Evolutionary conservation across 306 rosid genomes (phyloP), one percentile per base, ranked within the genome.

Genomic region (Astragalus glycyphyllos): DNA sequence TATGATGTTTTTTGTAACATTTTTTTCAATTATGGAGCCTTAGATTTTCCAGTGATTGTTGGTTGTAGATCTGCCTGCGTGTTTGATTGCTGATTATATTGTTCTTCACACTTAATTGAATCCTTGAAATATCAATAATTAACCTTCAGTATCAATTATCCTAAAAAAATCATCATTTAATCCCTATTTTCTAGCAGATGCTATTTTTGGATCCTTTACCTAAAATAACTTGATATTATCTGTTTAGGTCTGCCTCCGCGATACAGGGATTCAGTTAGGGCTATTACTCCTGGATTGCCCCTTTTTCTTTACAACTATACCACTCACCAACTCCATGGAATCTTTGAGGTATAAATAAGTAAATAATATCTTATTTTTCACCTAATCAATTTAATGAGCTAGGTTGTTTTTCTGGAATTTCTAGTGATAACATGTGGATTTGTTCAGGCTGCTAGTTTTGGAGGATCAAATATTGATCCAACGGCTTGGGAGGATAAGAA

Each of bases 401-500:
- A 7, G 45, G 4, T 8, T 40, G 9, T 40, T 40, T 8, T 40
- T 5, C 40, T 35, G 8, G 7, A 35, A 35, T 35, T 35, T 35
- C 40, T 35, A 1, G 69, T 47, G 40, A 4, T 68, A 62, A 48
- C 23, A 59, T 29, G 48, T 35, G 38, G 35, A 58, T 71, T 50
- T 76, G 35, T 83, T 56, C 75, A 94, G 99, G 99, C 99, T 80
- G 89, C 96, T 26, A 85, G 97, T 76, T 95, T 95, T 83, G 99
- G 99, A 46, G 99, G 97, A 23, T 72, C 92, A 14, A 95, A 95
- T 69, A 91, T 91, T 55, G 99, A 95, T 85, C 96, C 97, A 37
- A 70, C 82, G 5, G 99, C 99, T 60, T 95, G 99, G 99, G 99
- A 91, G 82, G 99, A 95, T 75, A 95, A 95, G 84, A 95, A 95